Evolutionary conservation across 805 yeast genomes (phyloP).

Genomic region (Candida golubevii): DNA sequence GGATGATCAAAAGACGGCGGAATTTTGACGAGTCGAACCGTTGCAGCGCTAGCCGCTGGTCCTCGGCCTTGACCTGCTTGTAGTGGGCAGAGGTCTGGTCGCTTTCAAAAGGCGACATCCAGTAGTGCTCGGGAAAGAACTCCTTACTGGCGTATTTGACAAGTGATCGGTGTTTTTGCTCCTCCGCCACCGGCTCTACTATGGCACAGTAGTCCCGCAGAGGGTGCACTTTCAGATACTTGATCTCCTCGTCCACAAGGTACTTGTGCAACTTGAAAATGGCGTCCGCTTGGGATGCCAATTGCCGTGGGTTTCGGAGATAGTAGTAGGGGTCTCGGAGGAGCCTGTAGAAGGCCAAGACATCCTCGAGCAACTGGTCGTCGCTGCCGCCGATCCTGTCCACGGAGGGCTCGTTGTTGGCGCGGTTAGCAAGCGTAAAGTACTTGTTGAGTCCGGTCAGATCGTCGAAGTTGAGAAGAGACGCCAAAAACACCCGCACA

Average conservation of each 20-base stretch:
- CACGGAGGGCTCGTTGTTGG: slow-evolving; percentile 21
- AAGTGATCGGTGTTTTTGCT: slow-evolving; percentile 14
- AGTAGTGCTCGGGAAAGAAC: slow-evolving; percentile 37
- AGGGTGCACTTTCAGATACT: slow-evolving; percentile 15
- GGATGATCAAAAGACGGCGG: slow-evolving; percentile 26
- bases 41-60: slow-evolving; percentile 21
- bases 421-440: slow-evolving; percentile 29
- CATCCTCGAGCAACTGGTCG: slow-evolving; percentile 30
- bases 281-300: slow-evolving; percentile 21
- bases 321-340: slow-evolving; percentile 35
- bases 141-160: slow-evolving; percentile 18
- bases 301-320: slow-evolving; percentile 21
- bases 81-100: slow-evolving; percentile 13
- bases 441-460: slow-evolving; percentile 43
- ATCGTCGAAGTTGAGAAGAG: slow-evolving; percentile 35
- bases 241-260: slow-evolving; percentile 28
- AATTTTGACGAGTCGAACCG: slow-evolving; percentile 25
- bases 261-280: slow-evolving; percentile 26
- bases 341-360: slow-evolving; percentile 26
- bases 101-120: slow-evolving; percentile 28
- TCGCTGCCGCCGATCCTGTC: slow-evolving; percentile 16
- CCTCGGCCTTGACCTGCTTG: slow-evolving; percentile 20
- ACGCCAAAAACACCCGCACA: slow-evolving; percentile 31
- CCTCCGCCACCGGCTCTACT: slow-evolving; percentile 13
- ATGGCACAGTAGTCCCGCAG: slow-evolving; percentile 18